Evolutionary conservation across 768 basidiomycete species (phyloP).

Genomic region (Dentipellis sp.): DNA sequence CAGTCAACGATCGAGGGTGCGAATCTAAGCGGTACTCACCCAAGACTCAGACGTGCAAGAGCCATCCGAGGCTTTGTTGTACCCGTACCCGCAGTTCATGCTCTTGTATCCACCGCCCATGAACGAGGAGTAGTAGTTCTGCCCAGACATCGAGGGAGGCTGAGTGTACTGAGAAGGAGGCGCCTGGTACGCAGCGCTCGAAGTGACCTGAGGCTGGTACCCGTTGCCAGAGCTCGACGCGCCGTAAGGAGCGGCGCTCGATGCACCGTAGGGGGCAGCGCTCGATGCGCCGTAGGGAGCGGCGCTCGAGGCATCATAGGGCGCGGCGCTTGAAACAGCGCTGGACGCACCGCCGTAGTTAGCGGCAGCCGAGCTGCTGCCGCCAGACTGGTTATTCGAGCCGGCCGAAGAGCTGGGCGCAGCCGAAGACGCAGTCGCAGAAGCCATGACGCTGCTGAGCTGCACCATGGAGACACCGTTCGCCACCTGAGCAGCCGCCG

Average conservation of each 20-base stretch:
- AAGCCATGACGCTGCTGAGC: constrained; percentile 21
- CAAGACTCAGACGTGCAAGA: constrained; percentile 46
- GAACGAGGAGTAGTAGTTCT: constrained; percentile 46
- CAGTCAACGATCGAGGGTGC: not conserved
- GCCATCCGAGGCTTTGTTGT: constrained; percentile 45
- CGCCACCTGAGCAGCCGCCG: constrained; percentile 47
- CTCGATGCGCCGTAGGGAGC: constrained; percentile 3
- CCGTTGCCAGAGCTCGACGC: constrained; percentile 2
- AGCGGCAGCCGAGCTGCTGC: too few relatives aligned
- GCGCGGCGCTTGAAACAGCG: too few relatives aligned
- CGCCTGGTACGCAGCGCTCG: constrained; percentile 8
- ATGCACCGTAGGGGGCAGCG: constrained; percentile 3
- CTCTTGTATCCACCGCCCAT: constrained; percentile 54
- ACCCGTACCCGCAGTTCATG: constrained; percentile 66
- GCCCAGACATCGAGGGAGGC: constrained; percentile 16
- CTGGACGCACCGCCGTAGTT: too few relatives aligned
- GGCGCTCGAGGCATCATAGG: not conserved
- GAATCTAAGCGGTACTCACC: constrained; percentile 30
- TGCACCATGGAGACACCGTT: constrained; percentile 29
- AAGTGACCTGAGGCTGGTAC: constrained; percentile 5
- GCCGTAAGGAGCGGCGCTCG: not conserved
- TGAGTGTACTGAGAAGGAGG: constrained; percentile 22
- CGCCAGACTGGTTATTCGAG: constrained; percentile 1
- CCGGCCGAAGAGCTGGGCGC: constrained; percentile 26
- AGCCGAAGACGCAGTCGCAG: constrained; percentile 22